A percentile compares a stretch with the other conserved stretches of the same genome.
These are phyloP conservation scores for Prunus yedoensis DNA, from an alignment of 331 rosid species.

Conservation along the genomic window DNA sequence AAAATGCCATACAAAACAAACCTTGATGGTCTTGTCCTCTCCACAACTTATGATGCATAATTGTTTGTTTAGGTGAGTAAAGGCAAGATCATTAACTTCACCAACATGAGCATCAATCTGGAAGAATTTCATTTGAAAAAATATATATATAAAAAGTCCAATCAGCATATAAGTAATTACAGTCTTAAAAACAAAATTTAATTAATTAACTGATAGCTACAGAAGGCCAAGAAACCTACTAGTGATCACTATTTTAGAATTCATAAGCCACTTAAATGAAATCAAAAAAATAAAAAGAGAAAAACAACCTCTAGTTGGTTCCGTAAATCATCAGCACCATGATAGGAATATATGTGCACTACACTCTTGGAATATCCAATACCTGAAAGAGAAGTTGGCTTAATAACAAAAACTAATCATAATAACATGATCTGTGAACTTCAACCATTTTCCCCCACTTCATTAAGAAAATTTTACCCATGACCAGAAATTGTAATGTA, in stretches of 20 bases:
- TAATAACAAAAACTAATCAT: background rate
- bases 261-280: background rate
- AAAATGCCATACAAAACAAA: slow-evolving; percentile 1
- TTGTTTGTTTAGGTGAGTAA: slow-evolving; percentile 14
- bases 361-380: slow-evolving; percentile 28
- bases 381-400: slow-evolving; percentile 14
- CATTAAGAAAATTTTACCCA: background rate
- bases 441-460: background rate
- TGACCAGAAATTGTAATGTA: background rate
- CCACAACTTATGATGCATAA: slow-evolving; percentile 29
- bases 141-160: background rate
- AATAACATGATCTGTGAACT: background rate
- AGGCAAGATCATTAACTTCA: slow-evolving; percentile 26
- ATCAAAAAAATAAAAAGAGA: background rate
- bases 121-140: background rate
- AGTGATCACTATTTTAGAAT: background rate
- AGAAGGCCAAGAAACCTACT: background rate
- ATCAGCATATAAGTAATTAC: background rate
- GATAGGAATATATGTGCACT: slow-evolving; percentile 31
- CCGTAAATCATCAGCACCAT: slow-evolving; percentile 20
- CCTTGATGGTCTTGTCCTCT: slow-evolving; percentile 30
- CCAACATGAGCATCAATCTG: slow-evolving; percentile 33
- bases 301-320: slow-evolving; percentile 20
- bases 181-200: no score
- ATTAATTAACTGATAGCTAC: background rate